Evolutionary conservation across 345 rosid species (phyloP).

Genomic region (Hypericum perforatum): DNA sequence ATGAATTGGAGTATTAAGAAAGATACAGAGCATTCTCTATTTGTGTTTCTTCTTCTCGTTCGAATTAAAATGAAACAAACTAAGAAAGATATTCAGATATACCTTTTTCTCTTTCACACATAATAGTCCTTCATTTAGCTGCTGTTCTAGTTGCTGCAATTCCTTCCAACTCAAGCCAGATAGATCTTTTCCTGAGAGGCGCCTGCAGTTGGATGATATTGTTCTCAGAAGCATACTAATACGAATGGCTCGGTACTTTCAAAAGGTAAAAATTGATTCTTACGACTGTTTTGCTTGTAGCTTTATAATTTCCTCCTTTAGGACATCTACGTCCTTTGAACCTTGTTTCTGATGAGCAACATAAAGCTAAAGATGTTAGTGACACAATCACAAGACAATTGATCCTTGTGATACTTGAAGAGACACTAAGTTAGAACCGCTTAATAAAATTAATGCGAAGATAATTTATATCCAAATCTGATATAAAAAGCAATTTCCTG

Average conservation of each 20-base stretch:
- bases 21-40: too few relatives aligned
- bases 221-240: too few relatives aligned
- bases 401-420: too few relatives aligned
- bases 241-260: too few relatives aligned
- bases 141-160: conserved; percentile 60
- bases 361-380: neutral
- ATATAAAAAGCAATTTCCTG: too few relatives aligned
- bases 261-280: conserved; percentile 13
- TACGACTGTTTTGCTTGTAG: conserved; percentile 71
- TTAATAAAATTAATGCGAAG: too few relatives aligned
- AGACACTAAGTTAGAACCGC: too few relatives aligned
- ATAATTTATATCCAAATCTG: too few relatives aligned
- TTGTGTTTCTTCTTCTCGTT: neutral
- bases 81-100: neutral
- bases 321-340: conserved; percentile 35
- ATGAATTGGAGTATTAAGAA: too few relatives aligned
- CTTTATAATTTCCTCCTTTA: conserved; percentile 56
- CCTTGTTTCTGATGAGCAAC: conserved; percentile 35
- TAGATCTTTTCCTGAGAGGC: conserved; percentile 58
- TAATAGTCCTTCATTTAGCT: conserved; percentile 46
- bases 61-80: neutral
- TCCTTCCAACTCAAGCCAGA: conserved; percentile 56
- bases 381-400: neutral
- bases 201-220: conserved; percentile 23
- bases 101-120: conserved; percentile 81